phyloP scores from a whole-genome alignment of 495 filamentous ascomycete species.

The Penicillium odoratum region DNA sequence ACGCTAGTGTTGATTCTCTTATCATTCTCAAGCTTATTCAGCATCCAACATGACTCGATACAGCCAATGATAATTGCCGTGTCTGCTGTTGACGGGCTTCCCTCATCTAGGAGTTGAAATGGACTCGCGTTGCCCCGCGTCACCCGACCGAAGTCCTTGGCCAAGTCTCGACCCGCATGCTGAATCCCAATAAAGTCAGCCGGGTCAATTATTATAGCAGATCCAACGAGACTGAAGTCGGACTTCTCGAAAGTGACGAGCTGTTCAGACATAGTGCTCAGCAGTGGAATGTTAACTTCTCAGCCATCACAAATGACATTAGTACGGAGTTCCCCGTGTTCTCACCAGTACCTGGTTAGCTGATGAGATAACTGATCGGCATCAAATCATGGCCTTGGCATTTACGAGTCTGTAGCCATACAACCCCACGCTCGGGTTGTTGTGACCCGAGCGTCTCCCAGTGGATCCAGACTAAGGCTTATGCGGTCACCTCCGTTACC shows the following conservation, averaged over 20 bases:
- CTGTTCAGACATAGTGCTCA: constrained; percentile 11
- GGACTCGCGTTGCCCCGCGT: constrained; percentile 54
- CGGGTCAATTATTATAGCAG: constrained; percentile 19
- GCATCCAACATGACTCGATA: constrained; percentile 60
- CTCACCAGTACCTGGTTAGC: too few species aligned
- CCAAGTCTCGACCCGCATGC: constrained; percentile 64
- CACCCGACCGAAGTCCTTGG: constrained; percentile 69
- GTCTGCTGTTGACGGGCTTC: neutral
- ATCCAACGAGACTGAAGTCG: constrained; percentile 14
- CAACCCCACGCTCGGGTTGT: constrained; percentile 11
- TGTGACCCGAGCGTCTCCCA: constrained; percentile 10
- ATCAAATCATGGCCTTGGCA: neutral
- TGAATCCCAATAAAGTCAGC: constrained; percentile 68
- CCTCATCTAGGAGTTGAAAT: constrained; percentile 37
- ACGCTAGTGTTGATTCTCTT: constrained; percentile 56
- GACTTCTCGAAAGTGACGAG: constrained; percentile 18
- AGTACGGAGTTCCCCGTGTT: too few species aligned
- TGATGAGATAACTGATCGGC: too few species aligned
- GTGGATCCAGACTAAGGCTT: constrained; percentile 9
- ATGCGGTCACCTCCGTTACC: constrained; percentile 16
- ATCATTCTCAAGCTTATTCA: constrained; percentile 53
- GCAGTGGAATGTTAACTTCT: neutral
- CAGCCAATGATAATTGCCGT: constrained; percentile 69
- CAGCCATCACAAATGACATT: too few species aligned
- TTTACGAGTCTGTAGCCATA: too few species aligned